Evolutionary conservation across 192 early-diverging fungal species (phyloP).

Genomic region (Backusella australiensis): DNA sequence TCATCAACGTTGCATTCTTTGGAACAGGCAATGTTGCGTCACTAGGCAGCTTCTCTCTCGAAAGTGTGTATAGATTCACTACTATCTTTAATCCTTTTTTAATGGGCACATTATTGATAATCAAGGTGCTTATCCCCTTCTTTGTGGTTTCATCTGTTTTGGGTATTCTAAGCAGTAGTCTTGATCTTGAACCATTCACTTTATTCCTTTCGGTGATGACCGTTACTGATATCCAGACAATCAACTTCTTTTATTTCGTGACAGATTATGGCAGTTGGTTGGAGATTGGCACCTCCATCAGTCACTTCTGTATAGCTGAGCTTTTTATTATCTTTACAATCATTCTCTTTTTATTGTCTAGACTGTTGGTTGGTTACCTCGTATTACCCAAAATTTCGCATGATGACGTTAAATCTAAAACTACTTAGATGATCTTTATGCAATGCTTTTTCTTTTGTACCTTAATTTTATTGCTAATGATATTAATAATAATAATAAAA

Average conservation of each 20-base stretch:
- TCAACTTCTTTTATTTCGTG: constrained; percentile 97
- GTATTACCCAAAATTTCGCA: constrained; percentile 11
- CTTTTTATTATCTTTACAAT: constrained; percentile 92
- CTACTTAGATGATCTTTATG: not conserved
- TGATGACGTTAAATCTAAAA: not conserved
- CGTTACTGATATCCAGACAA: constrained; percentile 90
- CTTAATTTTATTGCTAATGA: not conserved
- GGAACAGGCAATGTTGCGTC: constrained; percentile 95
- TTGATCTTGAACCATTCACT: constrained; percentile 82
- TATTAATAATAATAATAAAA: not conserved
- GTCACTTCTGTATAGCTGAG: constrained; percentile 92
- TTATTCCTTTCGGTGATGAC: constrained; percentile 84
- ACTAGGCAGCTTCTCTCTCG: constrained; percentile 80
- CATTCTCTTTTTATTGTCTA: constrained; percentile 77
- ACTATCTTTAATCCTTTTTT: constrained; percentile 90
- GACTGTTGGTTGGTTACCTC: constrained; percentile 49
- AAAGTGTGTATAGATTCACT: constrained; percentile 86
- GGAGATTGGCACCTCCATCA: constrained; percentile 95
- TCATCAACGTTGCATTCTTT: constrained; percentile 94
- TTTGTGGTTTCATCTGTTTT: constrained; percentile 85
- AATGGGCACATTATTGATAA: constrained; percentile 80
- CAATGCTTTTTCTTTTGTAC: not conserved
- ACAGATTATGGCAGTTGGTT: constrained; percentile 91
- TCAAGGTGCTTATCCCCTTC: constrained; percentile 95
- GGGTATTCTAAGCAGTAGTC: constrained; percentile 69